Evolutionary conservation across 1,284 basidiomycete genomes (phyloP), one percentile per base, ranked within the genome.

Genomic region (Malassezia brasiliensis): DNA sequence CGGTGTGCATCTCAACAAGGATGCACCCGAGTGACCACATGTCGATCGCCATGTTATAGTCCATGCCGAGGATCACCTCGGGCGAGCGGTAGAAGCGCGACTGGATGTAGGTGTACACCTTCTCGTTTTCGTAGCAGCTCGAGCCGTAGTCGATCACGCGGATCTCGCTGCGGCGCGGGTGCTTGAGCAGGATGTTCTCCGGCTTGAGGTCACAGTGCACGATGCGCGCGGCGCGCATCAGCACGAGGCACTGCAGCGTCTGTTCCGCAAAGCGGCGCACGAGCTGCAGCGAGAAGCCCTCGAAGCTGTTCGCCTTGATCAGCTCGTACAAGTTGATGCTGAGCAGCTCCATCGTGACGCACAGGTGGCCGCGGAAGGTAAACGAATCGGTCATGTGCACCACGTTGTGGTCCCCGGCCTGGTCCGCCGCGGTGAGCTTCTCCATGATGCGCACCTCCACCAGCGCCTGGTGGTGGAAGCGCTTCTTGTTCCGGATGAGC

Each of bases 191-290:
- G 41, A 99, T 90, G 69, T 99, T 99, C 88, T 99, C 94, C 15
- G 94, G 94, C 77, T 99, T 99, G 63, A 99, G 79, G 78, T 99
- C 94, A 69, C 94, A 99, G 75, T 99, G 94, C n/a, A 99, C 94
- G 59, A 99, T 90, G 47, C 88, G 84, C 77, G 96, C 91, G 63
- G 93, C 88, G 28, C 90, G 83, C 86, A 99, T 91, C 52, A 99
- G 79, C 39, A 85, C 83, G 34, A 99, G 80, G 3, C 90, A 91
- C 72, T 86, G 78, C 34, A 98, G 80, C 83, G 96, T 93, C 77
- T 99, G 94, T 58, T 82, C 86, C 12, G 93, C 94, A 78, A 99
- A 98, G 17, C 94, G 85, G 35, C 93, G 85, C 66, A 99, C 96
- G 47, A 99, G 80, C 10, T 82, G 83, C 0, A 93, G 96, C 30